These are phyloP conservation scores for Nicotiana benthamiana DNA, from an alignment of 257 asterid species.

Conservation along the genomic window DNA sequence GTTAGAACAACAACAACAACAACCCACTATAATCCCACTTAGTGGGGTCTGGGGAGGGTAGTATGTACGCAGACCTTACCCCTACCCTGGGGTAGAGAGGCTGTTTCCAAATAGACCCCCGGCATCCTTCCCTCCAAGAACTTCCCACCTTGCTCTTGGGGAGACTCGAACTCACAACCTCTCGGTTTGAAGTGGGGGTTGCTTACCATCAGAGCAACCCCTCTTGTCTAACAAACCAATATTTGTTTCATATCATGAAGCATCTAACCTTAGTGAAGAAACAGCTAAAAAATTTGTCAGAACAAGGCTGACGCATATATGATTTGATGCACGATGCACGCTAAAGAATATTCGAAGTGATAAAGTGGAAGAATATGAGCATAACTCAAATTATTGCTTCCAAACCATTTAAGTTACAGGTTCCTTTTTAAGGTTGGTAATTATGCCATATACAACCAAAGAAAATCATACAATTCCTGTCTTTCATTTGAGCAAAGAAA, in stretches of 20 bases:
- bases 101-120: too few species aligned
- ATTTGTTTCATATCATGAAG: neutral
- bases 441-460: neutral
- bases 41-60: too few species aligned
- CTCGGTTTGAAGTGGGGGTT: too few species aligned
- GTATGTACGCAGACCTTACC: too few species aligned
- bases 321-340: neutral
- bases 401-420: neutral
- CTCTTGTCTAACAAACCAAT: conserved; percentile 2
- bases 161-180: too few species aligned
- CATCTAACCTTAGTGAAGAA: neutral
- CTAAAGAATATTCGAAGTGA: neutral
- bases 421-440: neutral
- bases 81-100: too few species aligned
- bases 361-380: neutral
- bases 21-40: too few species aligned
- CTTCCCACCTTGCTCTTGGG: too few species aligned
- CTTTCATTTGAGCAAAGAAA: neutral
- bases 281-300: neutral
- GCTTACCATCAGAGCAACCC: too few species aligned
- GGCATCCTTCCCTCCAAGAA: too few species aligned
- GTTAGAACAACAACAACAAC: too few species aligned
- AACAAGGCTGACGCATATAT: neutral
- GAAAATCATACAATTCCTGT: neutral
- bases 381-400: neutral